Base-by-base conservation (phyloP, 768 basidiomycete species). In the Leucocoprinus sp. region DNA sequence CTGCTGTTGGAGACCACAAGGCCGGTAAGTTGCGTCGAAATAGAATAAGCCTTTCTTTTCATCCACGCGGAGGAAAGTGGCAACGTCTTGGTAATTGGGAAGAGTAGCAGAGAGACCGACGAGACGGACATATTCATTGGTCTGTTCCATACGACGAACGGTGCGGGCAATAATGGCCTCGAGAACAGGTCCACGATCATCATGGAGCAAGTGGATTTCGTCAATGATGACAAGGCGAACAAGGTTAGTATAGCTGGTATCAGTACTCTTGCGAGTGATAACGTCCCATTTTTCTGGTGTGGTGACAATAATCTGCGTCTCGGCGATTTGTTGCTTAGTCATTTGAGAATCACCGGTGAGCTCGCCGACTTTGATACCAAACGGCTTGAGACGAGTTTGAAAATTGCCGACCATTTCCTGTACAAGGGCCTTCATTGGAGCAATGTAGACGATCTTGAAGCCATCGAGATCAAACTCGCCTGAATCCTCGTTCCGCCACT, bases 261-360 rank as follows among this genome's bases (percentile, higher is more conserved):
- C 96, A 0, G 93, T 95, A 54, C 82, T 88, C 70, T 99, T 99
- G 55, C 96, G 84, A 4, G 95, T 98, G 60, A 99, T 95, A 57
- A 99, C 96, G 55, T 99, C 95, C 91, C 92, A 99, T 62, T 99
- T 98, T 67, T 99, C 96, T 0, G 95, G 96, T 0, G 96, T 98
- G 0, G 93, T 96, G 51, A 98, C 93, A 62, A 98, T 97, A 58
- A 99, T 90, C 59, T 98, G 93, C 0, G 95, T 96, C 58, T 93
- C 93, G 7, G 92, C 67, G 43, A 98, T 97, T 63, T 98, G 95
- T 50, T 89, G 83, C 62, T 98, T 99, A 43, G 93, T 99, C 78
- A 98, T 88, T 71, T 97, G 93, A 21, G 90, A 78, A 62, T 99
- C 96, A 19, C 96, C 96, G 1, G 96, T 99, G 45, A 99, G 74